phyloP scores from a whole-genome alignment of 2,329 filamentous ascomycete species.

The Chaetomiaceae sp. region DNA sequence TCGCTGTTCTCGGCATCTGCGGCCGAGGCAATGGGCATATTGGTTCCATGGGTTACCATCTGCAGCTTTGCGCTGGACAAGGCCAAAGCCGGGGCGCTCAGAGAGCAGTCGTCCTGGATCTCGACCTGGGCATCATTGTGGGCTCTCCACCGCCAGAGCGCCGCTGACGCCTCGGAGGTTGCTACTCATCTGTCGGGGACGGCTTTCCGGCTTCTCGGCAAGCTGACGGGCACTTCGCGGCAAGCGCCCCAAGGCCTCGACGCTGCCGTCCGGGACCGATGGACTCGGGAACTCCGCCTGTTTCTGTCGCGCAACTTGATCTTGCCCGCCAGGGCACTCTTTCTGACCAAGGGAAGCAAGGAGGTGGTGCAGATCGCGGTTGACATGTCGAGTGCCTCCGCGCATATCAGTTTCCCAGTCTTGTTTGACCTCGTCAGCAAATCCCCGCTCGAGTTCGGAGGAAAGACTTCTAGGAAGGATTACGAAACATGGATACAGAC shows the following conservation, averaged over 20 bases:
- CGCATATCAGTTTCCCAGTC: constrained; percentile 38
- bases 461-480: constrained; percentile 38
- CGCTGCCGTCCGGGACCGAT: constrained; percentile 32
- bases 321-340: constrained; percentile 46
- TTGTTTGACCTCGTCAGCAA: constrained; percentile 42
- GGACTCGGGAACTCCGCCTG: constrained; percentile 44
- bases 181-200: constrained; percentile 43
- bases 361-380: constrained; percentile 41
- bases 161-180: constrained; percentile 45
- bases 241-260: constrained; percentile 23
- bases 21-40: constrained; percentile 42
- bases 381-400: constrained; percentile 33
- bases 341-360: constrained; percentile 40
- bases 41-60: constrained; percentile 43
- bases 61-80: constrained; percentile 39
- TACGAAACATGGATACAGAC: constrained; percentile 39
- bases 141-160: constrained; percentile 50
- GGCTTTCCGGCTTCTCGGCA: constrained; percentile 38
- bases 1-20: constrained; percentile 51
- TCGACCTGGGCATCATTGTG: constrained; percentile 44
- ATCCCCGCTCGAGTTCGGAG: constrained; percentile 30
- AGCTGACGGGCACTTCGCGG: constrained; percentile 33
- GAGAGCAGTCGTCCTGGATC: constrained; percentile 45
- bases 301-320: constrained; percentile 51
- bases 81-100: constrained; percentile 31